Evolutionary conservation across 352 stramenopile genomes (phyloP), one percentile per base, ranked within the genome.

Genomic region (Elongisporangium undulatum): DNA sequence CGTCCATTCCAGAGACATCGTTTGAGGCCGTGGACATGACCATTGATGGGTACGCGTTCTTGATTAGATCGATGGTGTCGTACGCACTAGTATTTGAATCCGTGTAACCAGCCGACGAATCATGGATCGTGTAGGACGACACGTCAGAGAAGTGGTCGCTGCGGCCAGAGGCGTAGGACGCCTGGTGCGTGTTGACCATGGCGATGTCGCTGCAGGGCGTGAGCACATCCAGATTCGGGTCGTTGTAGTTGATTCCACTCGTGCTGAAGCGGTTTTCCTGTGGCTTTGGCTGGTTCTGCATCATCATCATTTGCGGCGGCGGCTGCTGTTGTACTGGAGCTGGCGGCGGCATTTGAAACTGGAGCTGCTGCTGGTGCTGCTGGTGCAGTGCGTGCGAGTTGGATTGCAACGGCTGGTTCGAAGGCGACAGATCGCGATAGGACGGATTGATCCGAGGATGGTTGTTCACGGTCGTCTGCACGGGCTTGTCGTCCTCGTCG

Each of bases 171-270:
- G 49, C 41, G 9, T 49, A 51, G n/a, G 52, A 49, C 12, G 29
- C 20, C 23, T 55, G 41, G 50, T 69, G 68, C 20, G 75, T 66
- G 29, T 77, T 66, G 16, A 64, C 71, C 6, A 79, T 67, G 7
- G 61, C 67, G 15, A 89, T 89, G 51, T 89, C 75, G 59, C 75
- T 87, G 9, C 62, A 63, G n/a, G 81, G 78, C 12, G 81, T 87
- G n/a, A 90, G 62, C 50, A 87, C 59, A 61, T 89, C 81, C 12
- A 86, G 60, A 20, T 70, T 72, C 22, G 69, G 72, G 55, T 87
- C 72, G 64, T 82, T 76, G 51, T 76, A 75, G 56, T 82, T 68
- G 34, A 80, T 62, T 48, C 59, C 62, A 17, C n/a, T 60, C 8
- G 7, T 29, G 20, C 51, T 53, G 21, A 9, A 17, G 38, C 16